Evolutionary conservation across 306 rosid species (phyloP).

Genomic region (Quercus suber): DNA sequence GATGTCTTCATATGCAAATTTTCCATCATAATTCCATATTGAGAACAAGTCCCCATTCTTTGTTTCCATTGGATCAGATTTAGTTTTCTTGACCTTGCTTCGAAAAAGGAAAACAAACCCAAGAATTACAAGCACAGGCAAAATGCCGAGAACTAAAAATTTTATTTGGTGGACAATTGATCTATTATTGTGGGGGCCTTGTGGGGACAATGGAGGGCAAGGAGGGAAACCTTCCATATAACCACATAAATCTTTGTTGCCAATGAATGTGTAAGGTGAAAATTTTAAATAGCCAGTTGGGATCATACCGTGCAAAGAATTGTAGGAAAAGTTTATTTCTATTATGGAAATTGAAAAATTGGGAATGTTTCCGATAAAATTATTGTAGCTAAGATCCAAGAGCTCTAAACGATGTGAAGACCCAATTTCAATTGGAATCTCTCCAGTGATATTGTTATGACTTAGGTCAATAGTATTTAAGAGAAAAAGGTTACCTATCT

Average conservation of each 20-base stretch:
- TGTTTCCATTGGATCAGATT: background rate
- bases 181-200: background rate
- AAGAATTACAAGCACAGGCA: background rate
- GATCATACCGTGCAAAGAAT: background rate
- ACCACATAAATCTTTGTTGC: background rate
- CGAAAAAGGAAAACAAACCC: background rate
- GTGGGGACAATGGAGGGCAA: background rate
- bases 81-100: background rate
- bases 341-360: background rate
- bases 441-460: background rate
- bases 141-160: background rate
- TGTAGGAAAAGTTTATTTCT: background rate
- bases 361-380: background rate
- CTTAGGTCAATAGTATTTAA: background rate
- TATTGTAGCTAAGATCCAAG: background rate
- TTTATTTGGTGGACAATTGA: background rate
- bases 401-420: accelerated
- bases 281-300: background rate
- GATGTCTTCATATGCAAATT: background rate
- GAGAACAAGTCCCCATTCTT: background rate
- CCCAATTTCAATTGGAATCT: background rate
- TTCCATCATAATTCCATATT: background rate
- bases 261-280: background rate
- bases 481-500: accelerated
- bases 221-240: background rate